phyloP scores from a whole-genome alignment of 164 flowering plant genomes.

The Magnolia changhungtana region DNA sequence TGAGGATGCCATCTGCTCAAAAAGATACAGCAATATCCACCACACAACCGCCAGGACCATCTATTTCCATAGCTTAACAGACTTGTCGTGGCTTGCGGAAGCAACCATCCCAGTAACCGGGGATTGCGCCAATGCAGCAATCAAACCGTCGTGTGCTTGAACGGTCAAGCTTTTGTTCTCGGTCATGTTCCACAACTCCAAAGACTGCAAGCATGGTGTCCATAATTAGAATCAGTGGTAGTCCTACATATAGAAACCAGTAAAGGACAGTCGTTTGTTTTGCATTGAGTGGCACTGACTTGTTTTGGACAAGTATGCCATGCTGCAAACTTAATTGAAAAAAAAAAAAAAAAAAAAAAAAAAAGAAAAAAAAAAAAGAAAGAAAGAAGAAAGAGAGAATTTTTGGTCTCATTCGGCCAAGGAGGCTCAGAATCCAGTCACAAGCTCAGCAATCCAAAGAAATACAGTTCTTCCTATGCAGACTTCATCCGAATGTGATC shows the following conservation, averaged over 20 bases:
- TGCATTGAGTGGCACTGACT: too few relatives aligned
- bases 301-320: too few relatives aligned
- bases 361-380: too few relatives aligned
- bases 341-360: too few relatives aligned
- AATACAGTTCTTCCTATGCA: too few relatives aligned
- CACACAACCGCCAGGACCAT: not conserved
- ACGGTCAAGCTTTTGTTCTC: constrained; percentile 86
- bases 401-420: too few relatives aligned
- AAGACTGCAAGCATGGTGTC: constrained; percentile 44
- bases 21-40: not conserved
- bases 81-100: constrained; percentile 88
- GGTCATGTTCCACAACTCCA: constrained; percentile 94
- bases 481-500: too few relatives aligned
- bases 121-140: constrained; percentile 79
- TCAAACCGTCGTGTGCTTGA: constrained; percentile 70
- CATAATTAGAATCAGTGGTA: not conserved
- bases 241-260: not conserved
- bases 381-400: too few relatives aligned
- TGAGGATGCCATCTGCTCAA: constrained; percentile 2
- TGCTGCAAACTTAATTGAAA: too few relatives aligned
- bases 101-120: constrained; percentile 84
- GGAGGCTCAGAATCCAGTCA: too few relatives aligned
- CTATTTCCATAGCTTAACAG: constrained; percentile 89
- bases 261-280: too few relatives aligned
- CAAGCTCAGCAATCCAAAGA: too few relatives aligned